Percentiles rank a stretch among this genome's conserved stretches.
These are phyloP conservation scores for Persicaria maculosa DNA, from an alignment of 148 eudicot species.

Conservation along the genomic window DNA sequence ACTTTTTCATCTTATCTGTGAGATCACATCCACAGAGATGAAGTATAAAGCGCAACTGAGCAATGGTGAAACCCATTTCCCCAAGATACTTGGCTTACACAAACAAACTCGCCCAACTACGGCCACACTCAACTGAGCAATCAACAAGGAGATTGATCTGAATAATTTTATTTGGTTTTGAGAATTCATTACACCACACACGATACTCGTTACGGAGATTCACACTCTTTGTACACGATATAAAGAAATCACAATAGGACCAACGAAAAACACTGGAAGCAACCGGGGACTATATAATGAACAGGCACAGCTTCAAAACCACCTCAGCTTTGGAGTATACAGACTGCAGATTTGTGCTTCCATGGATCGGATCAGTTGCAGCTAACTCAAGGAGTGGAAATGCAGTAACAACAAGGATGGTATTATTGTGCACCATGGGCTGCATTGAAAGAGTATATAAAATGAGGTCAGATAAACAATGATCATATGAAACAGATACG, in stretches of 20 bases:
- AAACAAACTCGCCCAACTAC: too few relatives aligned
- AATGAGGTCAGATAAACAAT: neutral
- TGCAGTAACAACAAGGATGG: neutral
- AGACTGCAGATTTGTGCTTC: neutral
- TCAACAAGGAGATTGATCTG: neutral
- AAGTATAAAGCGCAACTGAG: too few relatives aligned
- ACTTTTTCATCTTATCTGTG: too few relatives aligned
- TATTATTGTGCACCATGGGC: neutral
- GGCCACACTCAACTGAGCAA: too few relatives aligned
- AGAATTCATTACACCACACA: neutral
- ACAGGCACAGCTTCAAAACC: neutral
- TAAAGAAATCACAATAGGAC: neutral
- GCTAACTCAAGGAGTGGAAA: neutral
- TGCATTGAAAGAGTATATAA: neutral
- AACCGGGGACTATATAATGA: neutral
- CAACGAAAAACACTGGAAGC: neutral
- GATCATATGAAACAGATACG: neutral
- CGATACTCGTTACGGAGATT: neutral
- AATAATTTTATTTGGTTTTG: too few relatives aligned
- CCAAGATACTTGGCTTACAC: too few relatives aligned
- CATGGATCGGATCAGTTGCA: neutral
- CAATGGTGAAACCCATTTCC: too few relatives aligned
- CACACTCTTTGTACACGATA: slow-evolving; percentile 1
- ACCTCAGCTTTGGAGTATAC: neutral
- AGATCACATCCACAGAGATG: too few relatives aligned